Evolutionary conservation across 176 grass and related monocot genomes (phyloP).

Genomic region (Carex parvula): DNA sequence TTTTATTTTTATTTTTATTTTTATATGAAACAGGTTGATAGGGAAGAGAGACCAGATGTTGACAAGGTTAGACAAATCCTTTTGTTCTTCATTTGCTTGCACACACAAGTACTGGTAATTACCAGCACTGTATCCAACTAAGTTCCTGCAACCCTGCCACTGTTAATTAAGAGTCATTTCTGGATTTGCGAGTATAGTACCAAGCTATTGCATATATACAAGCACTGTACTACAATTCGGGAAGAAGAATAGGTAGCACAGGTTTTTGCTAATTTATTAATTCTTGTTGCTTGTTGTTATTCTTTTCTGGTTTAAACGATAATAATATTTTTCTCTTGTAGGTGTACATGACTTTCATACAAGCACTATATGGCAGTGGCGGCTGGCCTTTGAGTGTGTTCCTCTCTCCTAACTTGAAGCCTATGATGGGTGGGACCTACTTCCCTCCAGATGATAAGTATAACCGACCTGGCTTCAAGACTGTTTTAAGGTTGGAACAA

Average conservation of each 20-base stretch:
- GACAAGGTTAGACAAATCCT: constrained; percentile 64
- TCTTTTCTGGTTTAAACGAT: not conserved
- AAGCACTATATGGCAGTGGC: constrained; percentile 73
- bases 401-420: constrained; percentile 77
- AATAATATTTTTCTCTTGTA: constrained; percentile 16
- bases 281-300: not conserved
- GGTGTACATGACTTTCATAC: constrained; percentile 97
- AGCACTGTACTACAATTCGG: not conserved
- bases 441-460: constrained; percentile 92
- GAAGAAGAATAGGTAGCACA: not conserved
- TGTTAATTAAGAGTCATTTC: not conserved
- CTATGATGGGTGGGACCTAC: constrained; percentile 95
- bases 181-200: not conserved
- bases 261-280: not conserved
- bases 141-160: not conserved
- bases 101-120: not conserved
- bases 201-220: not conserved
- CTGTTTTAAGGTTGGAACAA: constrained; percentile 65
- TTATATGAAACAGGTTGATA: constrained; percentile 69
- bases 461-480: constrained; percentile 92
- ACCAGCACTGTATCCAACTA: not conserved
- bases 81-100: not conserved
- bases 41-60: constrained; percentile 94
- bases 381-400: constrained; percentile 97
- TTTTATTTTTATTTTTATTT: not conserved